Conservation (phyloP, 495 filamentous ascomycete genomes). For the Darksidea phi region DNA sequence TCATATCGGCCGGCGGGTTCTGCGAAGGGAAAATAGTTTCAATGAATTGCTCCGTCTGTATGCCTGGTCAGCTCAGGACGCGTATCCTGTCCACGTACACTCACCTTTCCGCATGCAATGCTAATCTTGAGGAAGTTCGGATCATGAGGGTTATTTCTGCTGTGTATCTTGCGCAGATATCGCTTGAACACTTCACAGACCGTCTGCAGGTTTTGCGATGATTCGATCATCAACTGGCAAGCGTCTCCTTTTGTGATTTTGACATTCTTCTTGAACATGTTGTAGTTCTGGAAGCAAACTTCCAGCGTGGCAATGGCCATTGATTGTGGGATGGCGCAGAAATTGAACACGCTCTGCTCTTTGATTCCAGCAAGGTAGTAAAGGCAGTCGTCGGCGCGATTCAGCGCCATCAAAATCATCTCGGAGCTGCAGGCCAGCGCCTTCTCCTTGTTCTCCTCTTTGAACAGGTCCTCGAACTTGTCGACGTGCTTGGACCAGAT, state of each 20-base stretch:
- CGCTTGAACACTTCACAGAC: conserved; percentile 76
- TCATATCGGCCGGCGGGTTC: conserved; percentile 45
- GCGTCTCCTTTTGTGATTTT: conserved; percentile 97
- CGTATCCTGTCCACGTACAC: conserved; percentile 28
- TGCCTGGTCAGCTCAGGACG: conserved; percentile 29
- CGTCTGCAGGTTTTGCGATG: conserved; percentile 79
- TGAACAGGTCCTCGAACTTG: conserved; percentile 85
- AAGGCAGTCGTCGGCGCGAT: conserved; percentile 86
- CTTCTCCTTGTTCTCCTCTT: conserved; percentile 71
- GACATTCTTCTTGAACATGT: conserved; percentile 81
- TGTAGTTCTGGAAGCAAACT: conserved; percentile 87
- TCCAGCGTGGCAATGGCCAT: conserved; percentile 97
- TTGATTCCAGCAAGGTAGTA: conserved; percentile 96
- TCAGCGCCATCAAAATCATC: conserved; percentile 86
- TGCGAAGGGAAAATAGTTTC: conserved; percentile 88
- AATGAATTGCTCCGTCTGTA: conserved; percentile 93
- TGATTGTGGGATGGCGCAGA: conserved; percentile 93
- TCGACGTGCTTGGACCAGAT: conserved; percentile 94
- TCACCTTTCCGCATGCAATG: conserved; percentile 81
- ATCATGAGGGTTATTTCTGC: conserved; percentile 92
- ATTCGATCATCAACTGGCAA: conserved; percentile 86
- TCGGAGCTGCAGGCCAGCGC: conserved; percentile 89
- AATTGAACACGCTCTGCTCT: conserved; percentile 99
- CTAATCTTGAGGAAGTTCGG: conserved; percentile 94
- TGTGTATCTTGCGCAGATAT: conserved; percentile 78